Evolutionary conservation across 108 stramenopile genomes (phyloP), one percentile per base, ranked within the genome.

Genomic region (Nannochloropsis salina): DNA sequence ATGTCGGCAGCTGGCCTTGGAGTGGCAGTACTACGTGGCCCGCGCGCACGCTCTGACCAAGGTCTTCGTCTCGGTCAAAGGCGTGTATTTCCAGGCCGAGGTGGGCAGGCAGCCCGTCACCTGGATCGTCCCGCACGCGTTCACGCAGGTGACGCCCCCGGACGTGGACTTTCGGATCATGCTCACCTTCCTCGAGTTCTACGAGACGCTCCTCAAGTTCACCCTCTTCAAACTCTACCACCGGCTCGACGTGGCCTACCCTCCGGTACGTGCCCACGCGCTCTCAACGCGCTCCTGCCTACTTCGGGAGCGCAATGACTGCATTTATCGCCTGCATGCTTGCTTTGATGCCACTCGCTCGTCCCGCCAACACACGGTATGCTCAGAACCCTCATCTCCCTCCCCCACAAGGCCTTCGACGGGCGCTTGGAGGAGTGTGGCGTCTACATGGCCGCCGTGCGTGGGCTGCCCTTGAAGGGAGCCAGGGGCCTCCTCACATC

Each of bases 161-260:
- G 98, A 97, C 86, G 98, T 99, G 44, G 99, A 99, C 89, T 96
- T 96, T 90, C 93, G 94, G 42, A 96, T 99, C 85, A 98, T 99
- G 98, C 83, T 94, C 41, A 99, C 99, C 11, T 99, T 99, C 90
- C 94, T 99, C 79, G 99, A 98, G 92, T 98, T 99, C 90, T 97
- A 98, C 88, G 96, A 98, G 87, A 94, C 94, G 10, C 88, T 98
- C 15, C 85, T 98, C 83, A 93, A 94, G 82, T 98, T 98, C 92
- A 96, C 96, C 9, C 86, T 98, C 85, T 99, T 91, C 94, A 98
- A 98, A 89, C 90, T 99, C 9, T 99, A 96, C 90, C 92, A 89
- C 80, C 94, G 93, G 44, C 80, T 95, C 42, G 97, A 96, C 44
- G 92, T 98, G 6, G 89, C 93, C 11, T 98, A 96, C 89, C 98